phyloP scores from a whole-genome alignment of 352 stramenopile genomes.

The Blastocystis hominis region DNA sequence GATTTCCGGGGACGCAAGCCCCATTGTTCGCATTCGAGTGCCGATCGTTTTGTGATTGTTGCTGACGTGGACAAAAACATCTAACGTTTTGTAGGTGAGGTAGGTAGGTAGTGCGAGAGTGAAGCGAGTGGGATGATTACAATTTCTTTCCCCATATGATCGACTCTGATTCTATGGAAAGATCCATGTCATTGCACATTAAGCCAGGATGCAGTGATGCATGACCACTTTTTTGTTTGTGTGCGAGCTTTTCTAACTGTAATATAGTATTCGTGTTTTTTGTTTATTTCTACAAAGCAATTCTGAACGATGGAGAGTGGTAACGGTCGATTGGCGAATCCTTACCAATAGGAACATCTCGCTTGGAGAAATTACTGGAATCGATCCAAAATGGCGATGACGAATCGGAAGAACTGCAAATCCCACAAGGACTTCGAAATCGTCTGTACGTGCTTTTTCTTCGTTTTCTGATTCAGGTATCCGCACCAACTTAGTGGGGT shows the following conservation, averaged over 20 bases:
- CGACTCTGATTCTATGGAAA: conserved; percentile 43
- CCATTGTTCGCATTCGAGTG: conserved; percentile 13
- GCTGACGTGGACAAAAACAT: conserved; percentile 16
- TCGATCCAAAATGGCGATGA: neutral
- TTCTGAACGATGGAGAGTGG: neutral
- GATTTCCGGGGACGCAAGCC: neutral
- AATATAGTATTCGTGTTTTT: neutral
- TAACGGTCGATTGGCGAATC: neutral
- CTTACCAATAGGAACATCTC: neutral
- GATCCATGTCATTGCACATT: conserved; percentile 14
- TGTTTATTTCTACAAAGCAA: neutral
- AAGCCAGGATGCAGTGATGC: conserved; percentile 34
- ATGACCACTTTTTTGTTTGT: conserved; percentile 30
- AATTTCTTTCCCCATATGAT: conserved; percentile 56
- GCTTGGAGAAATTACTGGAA: neutral
- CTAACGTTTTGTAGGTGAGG: conserved; percentile 41
- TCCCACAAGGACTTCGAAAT: neutral
- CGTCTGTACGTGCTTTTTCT: neutral
- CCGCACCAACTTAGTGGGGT: conserved; percentile 1
- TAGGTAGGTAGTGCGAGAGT: neutral
- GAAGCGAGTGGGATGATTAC: conserved; percentile 35
- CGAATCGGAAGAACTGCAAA: neutral
- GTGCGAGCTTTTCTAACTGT: neutral
- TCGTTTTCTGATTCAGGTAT: neutral
- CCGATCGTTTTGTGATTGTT: neutral